Percentiles rank a stretch among this genome's conserved stretches.
These are phyloP conservation scores for Citrus reticulata DNA, from an alignment of 345 rosid species.

Conservation along the genomic window DNA sequence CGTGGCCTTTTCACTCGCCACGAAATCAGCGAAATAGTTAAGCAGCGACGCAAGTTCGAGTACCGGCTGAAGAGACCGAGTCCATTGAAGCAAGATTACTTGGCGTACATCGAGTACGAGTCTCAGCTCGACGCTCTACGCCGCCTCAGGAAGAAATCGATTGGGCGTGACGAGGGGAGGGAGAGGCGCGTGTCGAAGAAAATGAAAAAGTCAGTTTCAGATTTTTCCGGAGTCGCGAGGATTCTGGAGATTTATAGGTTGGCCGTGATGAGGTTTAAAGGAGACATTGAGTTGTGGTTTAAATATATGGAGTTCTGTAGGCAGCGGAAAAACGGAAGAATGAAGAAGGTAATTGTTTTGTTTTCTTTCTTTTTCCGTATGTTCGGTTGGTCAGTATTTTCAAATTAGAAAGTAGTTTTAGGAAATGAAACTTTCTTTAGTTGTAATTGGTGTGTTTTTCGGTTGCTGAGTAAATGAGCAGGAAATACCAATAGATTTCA, in stretches of 20 bases:
- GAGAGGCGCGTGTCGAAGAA: conserved; percentile 31
- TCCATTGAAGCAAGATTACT: conserved; percentile 77
- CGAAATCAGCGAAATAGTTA: conserved; percentile 81
- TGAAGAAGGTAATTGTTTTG: conserved; percentile 61
- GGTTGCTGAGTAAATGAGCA: neutral
- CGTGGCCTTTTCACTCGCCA: conserved; percentile 63
- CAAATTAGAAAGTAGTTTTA: neutral
- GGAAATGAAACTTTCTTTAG: neutral
- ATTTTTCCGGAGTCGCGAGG: conserved; percentile 61
- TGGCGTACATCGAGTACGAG: conserved; percentile 85
- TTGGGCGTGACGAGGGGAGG: conserved; percentile 21
- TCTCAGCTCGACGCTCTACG: conserved; percentile 71
- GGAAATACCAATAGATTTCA: neutral
- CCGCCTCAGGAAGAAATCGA: conserved; percentile 59
- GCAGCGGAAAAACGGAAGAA: conserved; percentile 69
- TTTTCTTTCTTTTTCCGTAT: neutral
- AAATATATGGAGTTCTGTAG: conserved; percentile 79
- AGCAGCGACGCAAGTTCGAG: conserved; percentile 88
- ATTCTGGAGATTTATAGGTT: conserved; percentile 65
- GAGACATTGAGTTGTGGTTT: conserved; percentile 87
- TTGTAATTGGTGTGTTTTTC: neutral
- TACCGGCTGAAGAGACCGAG: conserved; percentile 86
- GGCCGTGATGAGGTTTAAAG: conserved; percentile 73
- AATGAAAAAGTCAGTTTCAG: conserved; percentile 58
- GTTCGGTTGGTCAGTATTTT: conserved; percentile 4